Evolutionary conservation across 2,329 filamentous ascomycete species (phyloP).

Genomic region (Aspergillus neotritici): DNA sequence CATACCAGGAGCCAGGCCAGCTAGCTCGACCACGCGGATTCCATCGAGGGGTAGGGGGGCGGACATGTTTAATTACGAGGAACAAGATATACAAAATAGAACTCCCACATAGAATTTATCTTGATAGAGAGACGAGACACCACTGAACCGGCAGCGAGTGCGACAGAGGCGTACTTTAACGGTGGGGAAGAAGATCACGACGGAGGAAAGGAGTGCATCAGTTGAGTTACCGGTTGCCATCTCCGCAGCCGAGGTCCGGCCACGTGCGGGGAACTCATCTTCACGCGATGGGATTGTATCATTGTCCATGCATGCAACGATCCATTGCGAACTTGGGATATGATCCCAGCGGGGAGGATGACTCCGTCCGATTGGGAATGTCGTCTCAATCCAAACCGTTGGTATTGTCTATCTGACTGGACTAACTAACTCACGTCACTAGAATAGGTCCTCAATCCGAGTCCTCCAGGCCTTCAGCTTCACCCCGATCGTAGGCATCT

Average conservation of each 20-base stretch:
- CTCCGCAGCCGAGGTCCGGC: conserved; percentile 21
- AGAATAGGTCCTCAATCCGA: no score
- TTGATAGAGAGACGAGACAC: neutral
- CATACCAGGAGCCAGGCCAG: conserved; percentile 59
- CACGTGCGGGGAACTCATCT: conserved; percentile 16
- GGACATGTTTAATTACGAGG: conserved; percentile 13
- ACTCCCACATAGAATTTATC: neutral
- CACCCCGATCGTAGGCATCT: conserved; percentile 41
- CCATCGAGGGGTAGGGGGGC: conserved; percentile 50
- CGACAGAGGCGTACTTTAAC: neutral
- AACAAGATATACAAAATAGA: no score
- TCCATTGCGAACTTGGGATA: neutral
- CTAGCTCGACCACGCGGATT: conserved; percentile 61
- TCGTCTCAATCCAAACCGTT: no score
- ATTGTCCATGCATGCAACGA: neutral
- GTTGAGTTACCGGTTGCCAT: neutral
- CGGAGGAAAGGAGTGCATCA: neutral
- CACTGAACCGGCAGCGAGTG: neutral
- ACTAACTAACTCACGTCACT: no score
- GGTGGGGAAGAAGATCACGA: neutral
- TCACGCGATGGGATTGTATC: no score
- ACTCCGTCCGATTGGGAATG: no score
- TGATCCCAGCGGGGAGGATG: no score
- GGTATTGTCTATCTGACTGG: no score
- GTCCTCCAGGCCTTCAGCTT: conserved; percentile 23